Evolutionary conservation across 805 yeast genomes (phyloP), one percentile per base, ranked within the genome.

Genomic region (Cyberlindnera suaveolens): DNA sequence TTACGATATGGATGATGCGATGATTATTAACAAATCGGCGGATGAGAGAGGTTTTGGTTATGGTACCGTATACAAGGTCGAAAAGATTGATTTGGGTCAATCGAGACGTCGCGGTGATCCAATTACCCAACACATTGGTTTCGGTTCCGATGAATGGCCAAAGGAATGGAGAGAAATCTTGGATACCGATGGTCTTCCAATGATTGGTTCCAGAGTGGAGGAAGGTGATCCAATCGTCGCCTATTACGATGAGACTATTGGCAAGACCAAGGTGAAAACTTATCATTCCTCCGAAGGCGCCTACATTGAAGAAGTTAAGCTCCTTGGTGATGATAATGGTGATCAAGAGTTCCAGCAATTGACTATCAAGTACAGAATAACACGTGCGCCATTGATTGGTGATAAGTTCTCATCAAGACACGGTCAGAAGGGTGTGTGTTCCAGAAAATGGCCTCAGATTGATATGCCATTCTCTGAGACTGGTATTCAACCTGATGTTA

Each of bases 1-100:
- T 56, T 93, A 93, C 62, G 99, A 93, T 85, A 93, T 93, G 98
- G 99, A 93, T 70, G 99, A 93, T 67, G 99, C 99, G 62, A 91
- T 93, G 98, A 93, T 93, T 59, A 78, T 93, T 54, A 93, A 93
- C 67, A 93, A 93, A 66, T 85, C 96, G 40, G 97, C 98, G 0
- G 95, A 90, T 58, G 99, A 93, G 68, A 78, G 99, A 65, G 99
- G 99, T 1, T 93, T 93, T 53, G 98, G 95, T 16, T 91, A 93
- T 57, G 99, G 99, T 68, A 86, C 95, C 8, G 95, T 93, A 51
- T 89, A 86, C 68, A 93, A 93, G 67, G 93, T 85, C 27, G 99
- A 93, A 64, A 88, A 87, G 67, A 75, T 93, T 41, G 97, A 93
- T 56, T 72, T 93, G 45, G 68, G 85, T 3, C 71, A 74, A 65